Conservation (phyloP, 1,139 yeast species). For the Saccharomyces hybrid region DNA sequence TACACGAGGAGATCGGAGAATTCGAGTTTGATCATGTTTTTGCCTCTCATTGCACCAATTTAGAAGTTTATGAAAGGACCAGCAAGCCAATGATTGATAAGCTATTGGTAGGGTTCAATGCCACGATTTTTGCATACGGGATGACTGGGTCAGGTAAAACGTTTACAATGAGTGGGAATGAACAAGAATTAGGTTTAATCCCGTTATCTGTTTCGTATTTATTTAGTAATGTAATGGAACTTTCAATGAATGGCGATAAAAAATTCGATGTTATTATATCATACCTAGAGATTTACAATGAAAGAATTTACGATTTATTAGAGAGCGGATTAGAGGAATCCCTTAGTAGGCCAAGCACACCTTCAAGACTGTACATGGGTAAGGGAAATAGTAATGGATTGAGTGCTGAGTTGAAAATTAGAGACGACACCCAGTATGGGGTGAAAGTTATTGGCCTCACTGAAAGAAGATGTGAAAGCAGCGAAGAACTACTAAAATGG, state of each 20-base stretch:
- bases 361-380: conserved; percentile 7
- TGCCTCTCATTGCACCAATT: conserved; percentile 45
- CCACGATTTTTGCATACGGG: conserved; percentile 88
- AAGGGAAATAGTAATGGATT: conserved; percentile 6
- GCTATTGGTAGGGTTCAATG: conserved; percentile 74
- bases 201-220: conserved; percentile 65
- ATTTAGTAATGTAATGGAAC: conserved; percentile 42
- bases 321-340: conserved; percentile 21
- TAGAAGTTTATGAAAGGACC: conserved; percentile 51
- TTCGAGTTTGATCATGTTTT: conserved; percentile 76
- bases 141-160: conserved; percentile 97
- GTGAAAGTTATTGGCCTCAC: conserved; percentile 70
- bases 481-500: conserved; percentile 52
- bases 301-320: conserved; percentile 69
- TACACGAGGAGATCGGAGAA: conserved; percentile 46
- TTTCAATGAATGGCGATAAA: conserved; percentile 21
- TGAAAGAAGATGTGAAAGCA: conserved; percentile 48
- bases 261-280: conserved; percentile 49
- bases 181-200: conserved; percentile 66
- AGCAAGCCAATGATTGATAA: conserved; percentile 58
- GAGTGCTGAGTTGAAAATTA: conserved; percentile 49
- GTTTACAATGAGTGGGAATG: conserved; percentile 64
- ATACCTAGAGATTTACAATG: conserved; percentile 87
- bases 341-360: conserved; percentile 5
- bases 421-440: conserved; percentile 70